These are phyloP conservation scores for Xylaria sp. DNA, from an alignment of 2,329 filamentous ascomycete genomes.

Conservation along the genomic window DNA sequence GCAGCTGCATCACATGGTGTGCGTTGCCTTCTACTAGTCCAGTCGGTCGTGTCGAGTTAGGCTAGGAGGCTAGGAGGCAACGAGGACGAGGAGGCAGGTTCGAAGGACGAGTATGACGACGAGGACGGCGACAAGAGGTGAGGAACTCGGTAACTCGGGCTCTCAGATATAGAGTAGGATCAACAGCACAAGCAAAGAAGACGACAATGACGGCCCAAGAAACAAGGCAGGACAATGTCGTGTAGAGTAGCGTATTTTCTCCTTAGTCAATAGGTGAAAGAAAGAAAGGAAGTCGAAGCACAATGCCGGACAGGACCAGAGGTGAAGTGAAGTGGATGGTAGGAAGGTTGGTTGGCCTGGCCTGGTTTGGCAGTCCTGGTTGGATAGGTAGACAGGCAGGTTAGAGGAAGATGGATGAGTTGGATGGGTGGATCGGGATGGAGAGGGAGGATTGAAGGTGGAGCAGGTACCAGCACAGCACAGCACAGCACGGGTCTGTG, in stretches of 20 bases:
- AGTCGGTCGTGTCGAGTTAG: conserved; percentile 22
- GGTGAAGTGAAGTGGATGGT: conserved; percentile 33
- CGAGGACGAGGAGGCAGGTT: conserved; percentile 1
- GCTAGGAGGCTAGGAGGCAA: conserved; percentile 14
- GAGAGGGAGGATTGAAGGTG: conserved; percentile 39
- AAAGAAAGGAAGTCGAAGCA: conserved; percentile 44
- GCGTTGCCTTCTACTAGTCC: conserved; percentile 30
- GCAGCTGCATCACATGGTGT: conserved; percentile 48
- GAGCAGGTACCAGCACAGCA: conserved; percentile 35
- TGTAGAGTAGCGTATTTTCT: conserved; percentile 40
- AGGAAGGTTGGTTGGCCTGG: conserved; percentile 13
- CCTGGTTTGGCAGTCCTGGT: conserved; percentile 22
- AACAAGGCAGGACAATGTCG: conserved; percentile 44
- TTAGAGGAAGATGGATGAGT: conserved; percentile 37
- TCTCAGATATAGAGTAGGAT: conserved; percentile 6
- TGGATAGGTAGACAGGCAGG: conserved; percentile 24
- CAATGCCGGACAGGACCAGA: conserved; percentile 33
- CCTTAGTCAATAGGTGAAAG: conserved; percentile 46
- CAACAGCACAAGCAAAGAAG: conserved; percentile 26
- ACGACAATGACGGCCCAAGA: conserved; percentile 29
- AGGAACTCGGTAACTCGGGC: conserved; percentile 4
- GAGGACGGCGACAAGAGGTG: conserved; percentile 11
- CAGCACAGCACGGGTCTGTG: conserved; percentile 30
- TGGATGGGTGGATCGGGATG: conserved; percentile 38
- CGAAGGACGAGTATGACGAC: conserved; percentile 19